phyloP scores from a whole-genome alignment of 2,329 filamentous ascomycete species.

The Diplodia mutila region DNA sequence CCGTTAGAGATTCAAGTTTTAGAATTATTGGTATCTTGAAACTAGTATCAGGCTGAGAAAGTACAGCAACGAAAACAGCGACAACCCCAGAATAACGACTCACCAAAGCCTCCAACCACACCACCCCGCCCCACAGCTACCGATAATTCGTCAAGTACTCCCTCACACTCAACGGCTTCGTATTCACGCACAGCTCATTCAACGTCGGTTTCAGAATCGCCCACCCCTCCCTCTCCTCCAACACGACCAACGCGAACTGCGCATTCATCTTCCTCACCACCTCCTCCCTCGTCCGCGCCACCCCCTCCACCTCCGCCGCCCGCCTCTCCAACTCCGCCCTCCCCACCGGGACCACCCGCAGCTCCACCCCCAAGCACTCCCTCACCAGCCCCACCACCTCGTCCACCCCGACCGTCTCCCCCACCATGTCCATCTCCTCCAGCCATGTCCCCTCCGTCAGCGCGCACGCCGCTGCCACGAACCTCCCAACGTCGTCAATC shows the following conservation, averaged over 20 bases:
- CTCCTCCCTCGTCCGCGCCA: conserved; percentile 26
- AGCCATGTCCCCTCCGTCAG: conserved; percentile 33
- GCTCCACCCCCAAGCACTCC: conserved; percentile 4
- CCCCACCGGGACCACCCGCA: not conserved
- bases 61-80: too few species aligned
- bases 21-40: too few species aligned
- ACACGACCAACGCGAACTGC: conserved; percentile 27
- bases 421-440: conserved; percentile 40
- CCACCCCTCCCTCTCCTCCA: conserved; percentile 26
- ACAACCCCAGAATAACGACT: too few species aligned
- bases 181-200: conserved; percentile 21
- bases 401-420: conserved; percentile 35
- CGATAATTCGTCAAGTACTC: conserved; percentile 2
- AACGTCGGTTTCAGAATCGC: not conserved
- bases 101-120: too few species aligned
- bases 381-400: conserved; percentile 32
- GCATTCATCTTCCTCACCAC: conserved; percentile 28
- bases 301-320: not conserved
- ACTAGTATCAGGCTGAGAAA: too few species aligned
- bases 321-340: conserved; percentile 3
- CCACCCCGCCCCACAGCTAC: not conserved
- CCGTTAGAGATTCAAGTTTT: too few species aligned
- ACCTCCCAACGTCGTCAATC: conserved; percentile 39
- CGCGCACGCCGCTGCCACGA: conserved; percentile 38
- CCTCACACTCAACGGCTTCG: conserved; percentile 20